Base-by-base conservation (phyloP, 805 yeast genomes). In the Starmerella floricola region DNA sequence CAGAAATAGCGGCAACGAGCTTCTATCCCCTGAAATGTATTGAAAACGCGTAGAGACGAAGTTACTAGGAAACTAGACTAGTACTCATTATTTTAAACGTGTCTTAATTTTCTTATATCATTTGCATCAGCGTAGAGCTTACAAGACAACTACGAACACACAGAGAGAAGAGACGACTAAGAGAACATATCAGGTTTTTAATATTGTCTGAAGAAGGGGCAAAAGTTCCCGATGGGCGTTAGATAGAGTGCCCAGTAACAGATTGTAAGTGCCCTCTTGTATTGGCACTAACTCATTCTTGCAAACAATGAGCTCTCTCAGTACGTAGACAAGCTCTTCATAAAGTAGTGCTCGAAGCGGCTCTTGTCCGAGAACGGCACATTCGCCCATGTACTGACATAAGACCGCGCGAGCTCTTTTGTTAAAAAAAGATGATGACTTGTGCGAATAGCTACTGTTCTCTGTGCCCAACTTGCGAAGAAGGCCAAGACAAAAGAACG, bases 291-390 rank as follows among this genome's bases (percentile, higher is more conserved):
- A 12, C 3, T 35, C 30, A 4, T 13, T 31, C 5, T 33, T 31
- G 8, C 34, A 30, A 8, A 16, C 38, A 5, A n/a, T 10, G 18
- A 51, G 47, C 37, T 48, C 50, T 8, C 27, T 24, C 13, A 63
- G 47, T n/a, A 61, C 47, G 26, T 49, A 50, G 2, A 49, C 28
- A 13, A 86, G 54, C 56, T 87, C 97, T 5, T 63, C 59, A 41
- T 72, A 72, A 50, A 83, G 84, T 6, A 81, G 58, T 31, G 70
- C 66, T 0, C 88, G 73, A 13, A 81, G 63, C 1, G 96, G 96
- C 40, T 71, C 71, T 24, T 59, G 64, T 28, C 76, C 73, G 5
- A 78, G 55, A 11, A 86, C 60, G 26, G 67, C 71, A 38, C 69
- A 72, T 49, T 81, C 86, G 13, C 79, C 73, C 6, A 81, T 63